Conservation (phyloP, 78 protist species). For the Tieghemostelium lacteum region DNA sequence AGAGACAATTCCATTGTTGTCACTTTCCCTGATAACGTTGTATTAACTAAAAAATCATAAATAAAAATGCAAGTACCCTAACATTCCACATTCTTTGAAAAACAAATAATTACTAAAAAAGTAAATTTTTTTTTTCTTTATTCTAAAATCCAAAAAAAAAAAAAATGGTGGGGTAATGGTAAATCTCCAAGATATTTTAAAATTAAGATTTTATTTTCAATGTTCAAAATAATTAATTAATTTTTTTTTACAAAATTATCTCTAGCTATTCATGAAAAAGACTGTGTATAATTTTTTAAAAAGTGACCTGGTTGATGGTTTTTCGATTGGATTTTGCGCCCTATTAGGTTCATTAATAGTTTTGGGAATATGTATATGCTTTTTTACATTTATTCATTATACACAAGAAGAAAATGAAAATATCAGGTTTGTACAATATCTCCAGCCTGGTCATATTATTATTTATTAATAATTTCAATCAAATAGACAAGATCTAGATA, state of each 20-base stretch:
- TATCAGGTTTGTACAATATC: too few relatives aligned
- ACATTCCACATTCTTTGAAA: too few relatives aligned
- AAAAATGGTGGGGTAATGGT: not conserved
- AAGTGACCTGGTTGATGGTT: constrained; percentile 23
- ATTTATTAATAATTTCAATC: too few relatives aligned
- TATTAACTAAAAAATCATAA: constrained; percentile 65
- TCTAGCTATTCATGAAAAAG: not conserved
- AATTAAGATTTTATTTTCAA: not conserved
- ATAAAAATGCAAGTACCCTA: too few relatives aligned
- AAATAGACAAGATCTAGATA: constrained; percentile 61
- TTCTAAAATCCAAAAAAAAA: not conserved
- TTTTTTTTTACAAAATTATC: not conserved
- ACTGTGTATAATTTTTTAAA: not conserved
- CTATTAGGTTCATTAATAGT: not conserved
- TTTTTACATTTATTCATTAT: constrained; percentile 48
- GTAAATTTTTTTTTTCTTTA: constrained; percentile 1
- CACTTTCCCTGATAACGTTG: constrained; percentile 79
- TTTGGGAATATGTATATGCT: constrained; percentile 13
- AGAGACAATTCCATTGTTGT: constrained; percentile 78
- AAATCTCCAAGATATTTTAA: not conserved
- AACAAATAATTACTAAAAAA: not conserved
- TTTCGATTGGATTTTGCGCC: constrained; percentile 14
- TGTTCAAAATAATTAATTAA: not conserved
- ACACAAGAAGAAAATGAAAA: constrained; percentile 23
- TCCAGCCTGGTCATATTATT: too few relatives aligned